phyloP scores from a whole-genome alignment of 441 rosid species.

The Mallotus japonicus region DNA sequence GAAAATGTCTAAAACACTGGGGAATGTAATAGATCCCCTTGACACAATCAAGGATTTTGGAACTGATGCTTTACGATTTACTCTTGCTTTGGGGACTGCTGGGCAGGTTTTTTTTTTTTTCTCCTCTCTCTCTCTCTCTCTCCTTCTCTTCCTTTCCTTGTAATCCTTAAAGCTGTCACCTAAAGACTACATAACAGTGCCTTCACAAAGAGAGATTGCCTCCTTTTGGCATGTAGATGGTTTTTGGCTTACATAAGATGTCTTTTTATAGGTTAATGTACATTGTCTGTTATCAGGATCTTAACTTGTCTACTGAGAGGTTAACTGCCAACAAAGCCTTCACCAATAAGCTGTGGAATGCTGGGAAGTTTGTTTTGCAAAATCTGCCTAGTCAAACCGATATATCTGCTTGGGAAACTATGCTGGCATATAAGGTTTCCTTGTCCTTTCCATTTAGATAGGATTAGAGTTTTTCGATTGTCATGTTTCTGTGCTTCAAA shows the following conservation, averaged over 20 bases:
- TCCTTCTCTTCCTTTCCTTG: slow-evolving; percentile 1
- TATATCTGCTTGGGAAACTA: slow-evolving; percentile 65
- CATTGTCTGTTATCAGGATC: slow-evolving; percentile 56
- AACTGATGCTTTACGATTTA: slow-evolving; percentile 89
- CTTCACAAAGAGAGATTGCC: not conserved
- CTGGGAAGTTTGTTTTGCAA: slow-evolving; percentile 89
- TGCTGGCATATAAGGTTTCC: slow-evolving; percentile 59
- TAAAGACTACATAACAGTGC: slow-evolving; percentile 9
- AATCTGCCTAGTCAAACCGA: slow-evolving; percentile 73
- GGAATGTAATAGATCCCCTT: slow-evolving; percentile 91
- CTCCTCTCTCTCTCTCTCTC: not conserved
- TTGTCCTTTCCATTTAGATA: slow-evolving; percentile 18
- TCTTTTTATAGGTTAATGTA: slow-evolving; percentile 24
- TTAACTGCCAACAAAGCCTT: slow-evolving; percentile 93
- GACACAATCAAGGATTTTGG: slow-evolving; percentile 94
- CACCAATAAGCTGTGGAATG: slow-evolving; percentile 97
- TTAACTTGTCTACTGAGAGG: slow-evolving; percentile 89
- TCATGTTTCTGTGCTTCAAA: slow-evolving; percentile 1
- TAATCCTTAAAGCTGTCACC: slow-evolving; percentile 15
- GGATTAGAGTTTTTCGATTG: slow-evolving; percentile 1
- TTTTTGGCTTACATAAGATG: slow-evolving; percentile 20
- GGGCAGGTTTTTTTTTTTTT: slow-evolving; percentile 78
- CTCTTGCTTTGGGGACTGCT: slow-evolving; percentile 93
- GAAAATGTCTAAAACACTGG: slow-evolving; percentile 93
- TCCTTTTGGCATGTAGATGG: slow-evolving; percentile 13